Evolutionary conservation across 2,329 filamentous ascomycete species (phyloP), one percentile per base, ranked within the genome.

Genomic region (Fusarium circinatum): DNA sequence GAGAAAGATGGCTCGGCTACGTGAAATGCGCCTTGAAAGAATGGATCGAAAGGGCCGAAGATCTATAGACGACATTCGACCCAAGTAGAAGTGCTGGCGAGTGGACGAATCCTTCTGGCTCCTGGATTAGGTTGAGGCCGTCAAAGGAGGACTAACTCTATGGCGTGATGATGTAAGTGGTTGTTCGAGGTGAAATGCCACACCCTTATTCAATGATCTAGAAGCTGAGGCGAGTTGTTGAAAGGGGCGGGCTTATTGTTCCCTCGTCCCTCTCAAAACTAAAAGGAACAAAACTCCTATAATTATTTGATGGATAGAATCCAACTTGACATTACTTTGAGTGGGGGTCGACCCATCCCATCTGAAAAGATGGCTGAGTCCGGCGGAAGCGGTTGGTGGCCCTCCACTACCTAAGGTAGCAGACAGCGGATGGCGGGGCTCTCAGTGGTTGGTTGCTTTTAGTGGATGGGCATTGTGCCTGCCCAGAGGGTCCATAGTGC

Each of bases 1-100:
- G 45, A 47, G 39, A 62, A 49, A 60, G 34, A 47, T 57, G 48
- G 26, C 28, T 70, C 48, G 75, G 70, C 51, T 66, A 70, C 61
- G 73, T 63, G 71, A 65, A 74, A 78, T 68, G 75, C 75, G 78
- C 66, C 67, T 73, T 68, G 68, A 67, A 51, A 65, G 41, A 55
- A 71, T 68, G 55, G 32, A 71, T 69, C 42, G 62, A 78, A 65
- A 68, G 70, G 71, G 75, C 69, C 74, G 71, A 71, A 75, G 75
- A 64, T 68, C 72, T 74, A 52, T 70, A 64, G 68, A 75, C 24
- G 63, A 71, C 36, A 66, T 76, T 75, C 65, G 75, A 75, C 65
- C 71, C 57, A 54, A 62, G 41, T 41, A 52, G 44, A 64, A 64
- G 49, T 65, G 49, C 51, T 67, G 71, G 71, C 63, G 56, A 62